Evolutionary conservation across 2,329 filamentous ascomycete species (phyloP), one percentile per base, ranked within the genome.

Genomic region (Trichoderma guizhouense): DNA sequence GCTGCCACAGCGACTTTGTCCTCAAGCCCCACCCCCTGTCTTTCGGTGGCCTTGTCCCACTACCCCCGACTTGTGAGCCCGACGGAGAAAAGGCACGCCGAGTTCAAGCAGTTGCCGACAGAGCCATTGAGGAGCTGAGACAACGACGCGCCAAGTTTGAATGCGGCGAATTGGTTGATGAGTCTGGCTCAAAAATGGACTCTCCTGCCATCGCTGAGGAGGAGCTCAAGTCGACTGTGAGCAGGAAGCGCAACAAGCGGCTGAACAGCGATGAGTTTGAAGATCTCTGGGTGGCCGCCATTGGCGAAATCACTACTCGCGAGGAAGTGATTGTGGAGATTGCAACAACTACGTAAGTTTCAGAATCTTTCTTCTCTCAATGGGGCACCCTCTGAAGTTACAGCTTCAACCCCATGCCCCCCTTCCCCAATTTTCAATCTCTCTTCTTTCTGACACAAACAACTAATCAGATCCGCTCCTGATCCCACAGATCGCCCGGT

Each of bases 191-290:
- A 68, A 84, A 83, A 26, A 83, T 89, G 3, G 83, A 88, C 12
- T 89, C 87, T 5, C 89, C 92, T 3, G 82, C 84, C 5, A 85
- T 89, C 18, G 85, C 86, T 34, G 93, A 95, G 75, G 87, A 90
- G 32, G 91, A 93, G 69, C 84, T 98, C 73, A 97, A 95, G 84
- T 85, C 92, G 74, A 88, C 90, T 71, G 90, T 98, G 74, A 89
- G 87, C 76, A 88, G 90, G 76, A 93, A 92, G 84, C 90, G 92
- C 74, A 92, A 90, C 79, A 95, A 93, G 84, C 91, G 91, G 74
- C 93, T 98, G 89, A 93, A 88, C 74, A 91, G 94, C 78, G 87
- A 92, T 55, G 95, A 98, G 79, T 98, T 99, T 78, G 94, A 98
- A 76, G 93, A 97, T 72, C 88, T 99, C 8, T 96, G 93, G 89